These are phyloP conservation scores for Somion occarium DNA, from an alignment of 1,284 basidiomycete species.

Conservation along the genomic window DNA sequence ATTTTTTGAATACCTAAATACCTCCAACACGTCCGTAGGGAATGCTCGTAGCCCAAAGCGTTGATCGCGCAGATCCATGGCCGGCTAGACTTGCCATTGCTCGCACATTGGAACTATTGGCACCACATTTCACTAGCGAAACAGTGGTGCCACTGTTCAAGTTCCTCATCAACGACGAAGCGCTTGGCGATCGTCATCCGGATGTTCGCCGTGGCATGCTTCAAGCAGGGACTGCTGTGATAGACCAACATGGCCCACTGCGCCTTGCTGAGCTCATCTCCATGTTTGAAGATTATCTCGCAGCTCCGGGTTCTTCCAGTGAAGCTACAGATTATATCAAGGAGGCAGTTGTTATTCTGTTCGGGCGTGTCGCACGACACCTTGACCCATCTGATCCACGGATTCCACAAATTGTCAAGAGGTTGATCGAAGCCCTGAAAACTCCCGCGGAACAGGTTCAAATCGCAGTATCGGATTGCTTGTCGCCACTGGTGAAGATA, in stretches of 20 bases:
- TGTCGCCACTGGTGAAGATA: constrained; percentile 81
- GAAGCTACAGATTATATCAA: constrained; percentile 86
- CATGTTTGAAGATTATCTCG: constrained; percentile 83
- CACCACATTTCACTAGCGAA: constrained; percentile 61
- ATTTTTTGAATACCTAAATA: constrained; percentile 9
- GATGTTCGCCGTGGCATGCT: constrained; percentile 89
- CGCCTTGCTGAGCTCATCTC: constrained; percentile 76
- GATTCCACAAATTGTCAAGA: constrained; percentile 81
- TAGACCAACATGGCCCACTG: constrained; percentile 81
- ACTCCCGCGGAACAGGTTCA: constrained; percentile 98
- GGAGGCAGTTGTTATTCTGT: constrained; percentile 92
- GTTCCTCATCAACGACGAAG: constrained; percentile 83
- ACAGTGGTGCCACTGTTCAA: constrained; percentile 81
- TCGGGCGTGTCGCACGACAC: constrained; percentile 91
- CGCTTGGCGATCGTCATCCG: constrained; percentile 82
- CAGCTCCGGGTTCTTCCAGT: constrained; percentile 53
- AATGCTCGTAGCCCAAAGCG: constrained; percentile 87
- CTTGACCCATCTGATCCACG: constrained; percentile 74
- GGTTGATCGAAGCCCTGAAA: constrained; percentile 88
- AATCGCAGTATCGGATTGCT: constrained; percentile 92
- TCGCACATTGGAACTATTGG: constrained; percentile 63
- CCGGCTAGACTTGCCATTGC: constrained; percentile 78
- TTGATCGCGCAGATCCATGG: constrained; percentile 95
- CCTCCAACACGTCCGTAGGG: constrained; percentile 46
- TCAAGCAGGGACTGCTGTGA: constrained; percentile 74